Percentiles rank a stretch among this genome's conserved stretches.
Conservation (phyloP, 2,329 filamentous ascomycete species). For the Hypocreales sp. region DNA sequence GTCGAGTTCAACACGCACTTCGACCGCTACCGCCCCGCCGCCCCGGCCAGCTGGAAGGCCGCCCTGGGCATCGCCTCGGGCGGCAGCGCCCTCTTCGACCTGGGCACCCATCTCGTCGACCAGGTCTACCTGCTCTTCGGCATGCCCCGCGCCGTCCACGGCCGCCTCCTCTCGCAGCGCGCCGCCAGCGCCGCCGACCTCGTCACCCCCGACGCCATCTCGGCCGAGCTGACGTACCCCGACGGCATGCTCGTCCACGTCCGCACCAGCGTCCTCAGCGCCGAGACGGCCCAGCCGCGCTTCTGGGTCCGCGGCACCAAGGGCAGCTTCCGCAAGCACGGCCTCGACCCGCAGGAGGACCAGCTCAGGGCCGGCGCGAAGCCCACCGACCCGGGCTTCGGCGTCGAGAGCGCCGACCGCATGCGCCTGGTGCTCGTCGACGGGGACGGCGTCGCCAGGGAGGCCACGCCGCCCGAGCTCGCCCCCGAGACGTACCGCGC, state of each 20-base stretch:
- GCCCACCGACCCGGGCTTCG: constrained; percentile 48
- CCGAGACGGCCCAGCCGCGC: constrained; percentile 52
- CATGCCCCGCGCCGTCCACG: constrained; percentile 49
- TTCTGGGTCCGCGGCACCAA: constrained; percentile 66
- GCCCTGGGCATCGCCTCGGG: constrained; percentile 41
- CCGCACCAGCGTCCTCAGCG: constrained; percentile 53
- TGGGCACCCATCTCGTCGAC: constrained; percentile 64
- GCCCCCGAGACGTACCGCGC: constrained; percentile 51
- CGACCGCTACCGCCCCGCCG: constrained; percentile 52
- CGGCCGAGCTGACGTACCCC: constrained; percentile 51
- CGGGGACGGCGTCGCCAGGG: constrained; percentile 32
- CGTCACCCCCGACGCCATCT: constrained; percentile 41
- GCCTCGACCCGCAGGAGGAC: constrained; percentile 61
- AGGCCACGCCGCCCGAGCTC: constrained; percentile 38
- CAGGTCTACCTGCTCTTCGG: constrained; percentile 60
- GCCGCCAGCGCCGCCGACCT: constrained; percentile 27
- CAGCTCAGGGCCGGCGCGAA: constrained; percentile 50
- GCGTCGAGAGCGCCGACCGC: constrained; percentile 43
- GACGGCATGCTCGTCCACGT: constrained; percentile 49
- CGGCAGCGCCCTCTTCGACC: constrained; percentile 55
- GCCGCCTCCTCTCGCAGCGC: constrained; percentile 51
- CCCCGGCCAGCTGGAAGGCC: constrained; percentile 52
- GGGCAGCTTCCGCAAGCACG: constrained; percentile 58
- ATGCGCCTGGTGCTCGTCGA: constrained; percentile 43
- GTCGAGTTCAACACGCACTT: constrained; percentile 71